phyloP scores from a whole-genome alignment of 805 yeast genomes.

The Ogataea nonfermentans region DNA sequence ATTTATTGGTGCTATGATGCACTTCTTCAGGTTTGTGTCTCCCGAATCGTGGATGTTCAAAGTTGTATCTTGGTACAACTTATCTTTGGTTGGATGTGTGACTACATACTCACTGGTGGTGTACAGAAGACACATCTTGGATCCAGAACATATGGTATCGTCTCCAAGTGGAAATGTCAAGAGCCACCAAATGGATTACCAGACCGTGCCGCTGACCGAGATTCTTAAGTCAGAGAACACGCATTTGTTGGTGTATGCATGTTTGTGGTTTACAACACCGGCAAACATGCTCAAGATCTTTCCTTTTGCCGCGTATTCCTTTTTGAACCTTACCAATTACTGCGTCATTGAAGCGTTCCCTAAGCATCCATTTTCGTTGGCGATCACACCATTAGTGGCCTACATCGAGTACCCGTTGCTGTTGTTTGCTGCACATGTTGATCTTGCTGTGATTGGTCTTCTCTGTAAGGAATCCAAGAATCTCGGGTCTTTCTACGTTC shows the following conservation, averaged over 20 bases:
- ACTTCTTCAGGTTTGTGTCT: slow-evolving; percentile 10
- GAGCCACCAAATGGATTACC: slow-evolving; percentile 9
- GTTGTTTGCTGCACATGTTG: slow-evolving; percentile 38
- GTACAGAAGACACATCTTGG: slow-evolving; percentile 27
- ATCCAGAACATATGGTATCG: slow-evolving; percentile 14
- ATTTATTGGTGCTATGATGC: slow-evolving; percentile 19
- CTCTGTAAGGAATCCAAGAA: slow-evolving; percentile 31
- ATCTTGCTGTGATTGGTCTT: slow-evolving; percentile 33
- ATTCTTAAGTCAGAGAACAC: slow-evolving; percentile 42
- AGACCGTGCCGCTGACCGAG: slow-evolving; percentile 33
- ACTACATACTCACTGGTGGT: slow-evolving; percentile 32
- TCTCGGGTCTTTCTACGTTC: slow-evolving; percentile 29
- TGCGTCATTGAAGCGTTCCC: slow-evolving; percentile 36
- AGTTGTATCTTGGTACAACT: slow-evolving; percentile 21
- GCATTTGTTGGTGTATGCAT: slow-evolving; percentile 36
- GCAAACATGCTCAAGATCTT: slow-evolving; percentile 35
- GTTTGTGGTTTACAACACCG: slow-evolving; percentile 38
- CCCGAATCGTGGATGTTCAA: slow-evolving; percentile 10
- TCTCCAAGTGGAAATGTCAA: slow-evolving; percentile 5
- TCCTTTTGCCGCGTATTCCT: slow-evolving; percentile 42
- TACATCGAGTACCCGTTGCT: slow-evolving; percentile 39
- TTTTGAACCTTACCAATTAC: slow-evolving; percentile 37
- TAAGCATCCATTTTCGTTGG: slow-evolving; percentile 30
- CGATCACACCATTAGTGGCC: slow-evolving; percentile 37
- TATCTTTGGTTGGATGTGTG: slow-evolving; percentile 26